These are phyloP conservation scores for Ogataea chonburiensis DNA, from an alignment of 805 yeast species.

Conservation along the genomic window DNA sequence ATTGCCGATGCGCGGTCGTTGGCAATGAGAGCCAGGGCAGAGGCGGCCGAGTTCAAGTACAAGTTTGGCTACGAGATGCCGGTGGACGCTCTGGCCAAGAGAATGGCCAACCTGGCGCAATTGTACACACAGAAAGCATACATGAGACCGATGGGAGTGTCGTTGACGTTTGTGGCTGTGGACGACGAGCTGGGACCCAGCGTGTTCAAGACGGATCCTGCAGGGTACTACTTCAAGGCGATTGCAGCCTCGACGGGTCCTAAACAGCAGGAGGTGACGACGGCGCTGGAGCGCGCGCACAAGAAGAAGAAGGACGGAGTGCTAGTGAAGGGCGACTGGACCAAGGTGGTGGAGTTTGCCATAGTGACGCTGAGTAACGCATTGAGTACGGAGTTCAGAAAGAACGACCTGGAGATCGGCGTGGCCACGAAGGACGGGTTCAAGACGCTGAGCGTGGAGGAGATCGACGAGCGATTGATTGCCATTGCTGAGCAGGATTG, in stretches of 20 bases:
- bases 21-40: slow-evolving; percentile 88
- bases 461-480: slow-evolving; percentile 90
- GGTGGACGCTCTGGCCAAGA: slow-evolving; percentile 83
- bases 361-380: slow-evolving; percentile 83
- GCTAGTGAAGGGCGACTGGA: slow-evolving; percentile 78
- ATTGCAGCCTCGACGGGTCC: slow-evolving; percentile 96
- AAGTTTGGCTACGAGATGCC: slow-evolving; percentile 97
- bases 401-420: slow-evolving; percentile 91
- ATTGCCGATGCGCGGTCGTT: slow-evolving; percentile 93
- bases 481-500: slow-evolving; percentile 96
- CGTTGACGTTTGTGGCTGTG: slow-evolving; percentile 80
- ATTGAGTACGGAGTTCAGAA: slow-evolving; percentile 89
- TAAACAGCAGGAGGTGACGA: slow-evolving; percentile 92
- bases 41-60: slow-evolving; percentile 92
- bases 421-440: slow-evolving; percentile 74
- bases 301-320: slow-evolving; percentile 57
- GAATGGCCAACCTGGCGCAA: slow-evolving; percentile 95
- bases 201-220: slow-evolving; percentile 93
- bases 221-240: slow-evolving; percentile 90
- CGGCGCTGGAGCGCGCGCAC: slow-evolving; percentile 84
- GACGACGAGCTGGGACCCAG: slow-evolving; percentile 91
- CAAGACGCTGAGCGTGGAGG: slow-evolving; percentile 72
- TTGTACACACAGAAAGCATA: slow-evolving; percentile 96
- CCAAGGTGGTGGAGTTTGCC: slow-evolving; percentile 83
- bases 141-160: slow-evolving; percentile 97